Evolutionary conservation across 495 filamentous ascomycete genomes (phyloP).

Genomic region (Daldinia bambusicola): DNA sequence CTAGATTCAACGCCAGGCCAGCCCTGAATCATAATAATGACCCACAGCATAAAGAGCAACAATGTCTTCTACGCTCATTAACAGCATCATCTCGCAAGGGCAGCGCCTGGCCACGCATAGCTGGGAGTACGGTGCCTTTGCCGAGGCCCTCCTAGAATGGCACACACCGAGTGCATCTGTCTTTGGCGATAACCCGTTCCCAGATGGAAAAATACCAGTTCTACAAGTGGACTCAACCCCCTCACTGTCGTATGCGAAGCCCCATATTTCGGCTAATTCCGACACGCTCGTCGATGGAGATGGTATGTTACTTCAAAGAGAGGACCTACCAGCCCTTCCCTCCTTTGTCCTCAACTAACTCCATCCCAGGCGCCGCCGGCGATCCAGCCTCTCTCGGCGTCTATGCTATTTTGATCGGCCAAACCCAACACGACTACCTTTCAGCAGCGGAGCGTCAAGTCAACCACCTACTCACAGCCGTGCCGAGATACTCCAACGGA

Average conservation of each 20-base stretch:
- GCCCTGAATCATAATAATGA: background rate
- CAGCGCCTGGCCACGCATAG: constrained; percentile 48
- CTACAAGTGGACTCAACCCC: constrained; percentile 36
- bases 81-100: constrained; percentile 39
- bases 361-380: constrained; percentile 45
- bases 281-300: constrained; percentile 48
- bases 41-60: background rate
- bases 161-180: constrained; percentile 56
- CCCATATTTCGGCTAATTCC: constrained; percentile 47
- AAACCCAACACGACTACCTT: constrained; percentile 49
- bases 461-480: constrained; percentile 54
- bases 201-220: constrained; percentile 51
- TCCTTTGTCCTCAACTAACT: background rate
- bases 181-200: constrained; percentile 57
- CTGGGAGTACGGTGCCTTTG: constrained; percentile 61
- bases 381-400: constrained; percentile 62
- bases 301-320: constrained; percentile 33
- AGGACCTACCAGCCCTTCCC: background rate
- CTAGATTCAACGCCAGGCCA: too few relatives aligned
- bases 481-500: constrained; percentile 60
- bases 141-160: constrained; percentile 61
- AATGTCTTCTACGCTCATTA: constrained; percentile 38
- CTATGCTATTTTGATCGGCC: constrained; percentile 57
- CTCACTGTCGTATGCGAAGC: constrained; percentile 53
- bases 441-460: constrained; percentile 54